Percentiles rank a stretch among this genome's conserved stretches.
These are phyloP conservation scores for Ophiocytium majus DNA, from an alignment of 352 stramenopile genomes.

Conservation along the genomic window DNA sequence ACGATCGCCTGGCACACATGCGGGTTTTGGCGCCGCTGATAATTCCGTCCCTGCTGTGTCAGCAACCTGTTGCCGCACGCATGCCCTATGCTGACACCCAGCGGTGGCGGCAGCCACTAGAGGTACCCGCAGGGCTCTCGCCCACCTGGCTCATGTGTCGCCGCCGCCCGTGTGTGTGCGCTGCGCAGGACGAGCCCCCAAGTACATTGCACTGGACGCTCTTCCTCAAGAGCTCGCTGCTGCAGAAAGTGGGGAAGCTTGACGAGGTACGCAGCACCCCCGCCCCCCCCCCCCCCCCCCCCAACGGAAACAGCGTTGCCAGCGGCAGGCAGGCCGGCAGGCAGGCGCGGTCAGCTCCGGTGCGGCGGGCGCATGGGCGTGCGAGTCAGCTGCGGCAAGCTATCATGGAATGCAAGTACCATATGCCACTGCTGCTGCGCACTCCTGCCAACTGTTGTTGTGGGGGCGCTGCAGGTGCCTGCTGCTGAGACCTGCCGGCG, in stretches of 20 bases:
- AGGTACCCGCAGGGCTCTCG: neutral
- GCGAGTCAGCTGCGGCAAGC: too few species aligned
- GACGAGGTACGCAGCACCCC: conserved; percentile 63
- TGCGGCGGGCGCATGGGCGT: too few species aligned
- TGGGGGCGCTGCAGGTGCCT: too few species aligned
- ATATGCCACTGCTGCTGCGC: too few species aligned
- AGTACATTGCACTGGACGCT: conserved; percentile 74
- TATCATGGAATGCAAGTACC: too few species aligned
- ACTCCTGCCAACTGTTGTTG: too few species aligned
- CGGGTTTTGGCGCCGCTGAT: neutral
- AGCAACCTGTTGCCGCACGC: neutral
- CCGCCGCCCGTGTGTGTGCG: neutral
- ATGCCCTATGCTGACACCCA: neutral
- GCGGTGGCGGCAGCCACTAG: neutral
- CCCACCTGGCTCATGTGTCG: neutral
- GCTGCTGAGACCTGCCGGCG: too few species aligned
- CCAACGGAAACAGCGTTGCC: too few species aligned
- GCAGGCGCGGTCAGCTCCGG: too few species aligned
- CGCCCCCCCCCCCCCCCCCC: too few species aligned
- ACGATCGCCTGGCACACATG: neutral
- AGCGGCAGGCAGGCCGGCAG: too few species aligned
- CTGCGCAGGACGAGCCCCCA: neutral
- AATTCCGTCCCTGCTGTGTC: neutral
- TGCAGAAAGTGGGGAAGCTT: conserved; percentile 80
- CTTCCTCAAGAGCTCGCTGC: conserved; percentile 85